A percentile compares a stretch with the other conserved stretches of the same genome.
phyloP scores from a whole-genome alignment of 2,329 filamentous ascomycete genomes.

The Microcyclospora pomicola region DNA sequence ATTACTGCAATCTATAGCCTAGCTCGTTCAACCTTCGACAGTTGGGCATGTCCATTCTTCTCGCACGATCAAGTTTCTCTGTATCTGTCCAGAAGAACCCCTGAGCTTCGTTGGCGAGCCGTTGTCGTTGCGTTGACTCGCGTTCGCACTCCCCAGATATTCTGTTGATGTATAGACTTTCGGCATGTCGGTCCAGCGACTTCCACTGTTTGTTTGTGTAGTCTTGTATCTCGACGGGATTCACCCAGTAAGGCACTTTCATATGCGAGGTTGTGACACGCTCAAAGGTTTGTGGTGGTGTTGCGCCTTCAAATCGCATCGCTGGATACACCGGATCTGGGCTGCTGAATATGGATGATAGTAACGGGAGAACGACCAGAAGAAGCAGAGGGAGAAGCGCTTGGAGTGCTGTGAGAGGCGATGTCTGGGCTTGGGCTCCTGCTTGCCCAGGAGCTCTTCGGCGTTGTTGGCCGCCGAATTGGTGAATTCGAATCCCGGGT shows the following conservation, averaged over 20 bases:
- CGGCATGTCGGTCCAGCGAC: slow-evolving; percentile 64
- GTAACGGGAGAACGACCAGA: slow-evolving; percentile 67
- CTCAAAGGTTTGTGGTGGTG: slow-evolving; percentile 58
- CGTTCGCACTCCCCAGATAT: slow-evolving; percentile 59
- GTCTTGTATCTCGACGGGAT: slow-evolving; percentile 61
- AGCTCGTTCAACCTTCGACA: slow-evolving; percentile 43
- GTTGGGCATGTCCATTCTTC: slow-evolving; percentile 44
- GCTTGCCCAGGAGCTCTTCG: slow-evolving; percentile 54
- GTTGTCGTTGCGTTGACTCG: slow-evolving; percentile 52
- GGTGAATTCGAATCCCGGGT: slow-evolving; percentile 83
- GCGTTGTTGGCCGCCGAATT: slow-evolving; percentile 73
- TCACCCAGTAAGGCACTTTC: slow-evolving; percentile 71
- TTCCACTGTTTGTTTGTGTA: slow-evolving; percentile 56
- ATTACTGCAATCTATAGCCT: slow-evolving; percentile 18
- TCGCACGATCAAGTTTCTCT: slow-evolving; percentile 62
- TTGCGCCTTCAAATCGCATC: slow-evolving; percentile 61
- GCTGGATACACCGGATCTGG: slow-evolving; percentile 45
- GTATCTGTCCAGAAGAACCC: slow-evolving; percentile 79
- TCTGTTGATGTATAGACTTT: slow-evolving; percentile 54
- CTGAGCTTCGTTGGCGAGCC: slow-evolving; percentile 61
- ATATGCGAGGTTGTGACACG: slow-evolving; percentile 49
- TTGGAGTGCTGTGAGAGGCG: slow-evolving; percentile 30
- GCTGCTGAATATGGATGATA: slow-evolving; percentile 63
- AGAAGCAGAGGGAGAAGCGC: slow-evolving; percentile 67
- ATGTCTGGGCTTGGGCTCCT: slow-evolving; percentile 36